phyloP scores from a whole-genome alignment of 73 alveolate genomes.

The Paramecium bursaria region DNA sequence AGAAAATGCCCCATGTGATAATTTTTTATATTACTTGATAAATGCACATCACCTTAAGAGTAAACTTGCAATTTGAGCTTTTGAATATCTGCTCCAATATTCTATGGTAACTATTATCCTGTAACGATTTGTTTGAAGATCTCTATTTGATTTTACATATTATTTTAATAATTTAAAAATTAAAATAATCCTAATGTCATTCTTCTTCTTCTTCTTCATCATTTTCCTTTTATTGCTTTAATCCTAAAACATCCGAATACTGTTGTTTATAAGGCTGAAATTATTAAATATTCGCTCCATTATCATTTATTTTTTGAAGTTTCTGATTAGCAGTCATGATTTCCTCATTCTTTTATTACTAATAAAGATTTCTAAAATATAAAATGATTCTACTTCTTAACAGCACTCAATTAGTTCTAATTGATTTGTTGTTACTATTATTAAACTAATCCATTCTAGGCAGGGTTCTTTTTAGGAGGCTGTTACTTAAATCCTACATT shows the following conservation, averaged over 20 bases:
- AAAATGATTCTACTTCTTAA: not conserved
- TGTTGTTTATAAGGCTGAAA: slow-evolving; percentile 51
- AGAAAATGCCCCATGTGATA: too few species aligned
- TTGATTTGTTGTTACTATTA: slow-evolving; percentile 1
- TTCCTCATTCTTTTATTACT: not conserved
- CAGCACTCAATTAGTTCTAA: not conserved
- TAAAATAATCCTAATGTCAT: too few species aligned
- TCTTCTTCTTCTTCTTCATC: slow-evolving; percentile 43
- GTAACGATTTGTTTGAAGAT: too few species aligned
- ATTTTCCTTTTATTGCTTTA: not conserved
- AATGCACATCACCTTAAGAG: too few species aligned
- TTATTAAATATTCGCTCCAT: slow-evolving; percentile 17
- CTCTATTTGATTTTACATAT: too few species aligned
- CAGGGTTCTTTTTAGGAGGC: slow-evolving; percentile 5
- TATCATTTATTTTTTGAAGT: slow-evolving; percentile 6
- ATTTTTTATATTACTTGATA: too few species aligned
- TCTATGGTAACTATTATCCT: too few species aligned
- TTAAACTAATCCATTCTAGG: slow-evolving; percentile 42
- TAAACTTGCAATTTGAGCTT: too few species aligned
- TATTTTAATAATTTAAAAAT: too few species aligned
- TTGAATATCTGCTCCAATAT: too few species aligned
- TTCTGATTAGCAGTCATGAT: slow-evolving; percentile 16
- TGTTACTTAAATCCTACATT: slow-evolving; percentile 9
- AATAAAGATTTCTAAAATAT: too few species aligned
- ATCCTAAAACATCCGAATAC: slow-evolving; percentile 36